Percentiles rank a stretch among this genome's conserved stretches.
Conservation (phyloP, 345 rosid genomes). For the Limnanthes douglasii region DNA sequence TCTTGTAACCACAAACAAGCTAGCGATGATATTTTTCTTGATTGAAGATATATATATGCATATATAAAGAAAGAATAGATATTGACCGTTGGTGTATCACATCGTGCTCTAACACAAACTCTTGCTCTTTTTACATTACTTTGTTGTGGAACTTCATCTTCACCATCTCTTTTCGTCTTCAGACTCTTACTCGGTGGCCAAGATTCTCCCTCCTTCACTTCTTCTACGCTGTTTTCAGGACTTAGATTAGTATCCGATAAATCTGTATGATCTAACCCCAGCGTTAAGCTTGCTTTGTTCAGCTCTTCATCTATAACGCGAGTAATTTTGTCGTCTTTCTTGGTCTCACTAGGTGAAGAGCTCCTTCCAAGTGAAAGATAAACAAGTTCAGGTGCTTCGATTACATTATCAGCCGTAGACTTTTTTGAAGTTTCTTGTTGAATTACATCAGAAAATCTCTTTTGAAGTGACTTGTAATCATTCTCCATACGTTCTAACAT, state of each 20-base stretch:
- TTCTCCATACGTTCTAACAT: constrained; percentile 39
- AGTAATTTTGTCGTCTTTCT: constrained; percentile 18
- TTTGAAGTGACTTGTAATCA: constrained; percentile 50
- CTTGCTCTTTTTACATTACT: constrained; percentile 57
- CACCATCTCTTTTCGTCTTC: constrained; percentile 20
- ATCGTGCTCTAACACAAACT: constrained; percentile 84
- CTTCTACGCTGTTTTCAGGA: constrained; percentile 20
- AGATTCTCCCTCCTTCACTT: constrained; percentile 27
- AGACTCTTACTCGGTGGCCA: constrained; percentile 35
- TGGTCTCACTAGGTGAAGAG: constrained; percentile 14
- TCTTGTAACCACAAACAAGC: not conserved
- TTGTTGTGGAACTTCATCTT: constrained; percentile 38
- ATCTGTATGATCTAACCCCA: constrained; percentile 21
- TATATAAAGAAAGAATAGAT: no score
- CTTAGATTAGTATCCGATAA: constrained; percentile 13
- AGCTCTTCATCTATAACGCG: constrained; percentile 17
- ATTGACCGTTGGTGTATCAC: constrained; percentile 69
- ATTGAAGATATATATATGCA: not conserved
- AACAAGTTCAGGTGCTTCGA: constrained; percentile 38
- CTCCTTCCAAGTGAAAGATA: constrained; percentile 71
- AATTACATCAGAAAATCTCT: constrained; percentile 43
- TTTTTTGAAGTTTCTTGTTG: constrained; percentile 20
- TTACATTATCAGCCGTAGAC: constrained; percentile 5
- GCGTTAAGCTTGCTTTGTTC: constrained; percentile 30
- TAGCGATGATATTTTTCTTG: not conserved